These are phyloP conservation scores for Emericellopsis cladophorae DNA, from an alignment of 2,329 filamentous ascomycete species.

Conservation along the genomic window DNA sequence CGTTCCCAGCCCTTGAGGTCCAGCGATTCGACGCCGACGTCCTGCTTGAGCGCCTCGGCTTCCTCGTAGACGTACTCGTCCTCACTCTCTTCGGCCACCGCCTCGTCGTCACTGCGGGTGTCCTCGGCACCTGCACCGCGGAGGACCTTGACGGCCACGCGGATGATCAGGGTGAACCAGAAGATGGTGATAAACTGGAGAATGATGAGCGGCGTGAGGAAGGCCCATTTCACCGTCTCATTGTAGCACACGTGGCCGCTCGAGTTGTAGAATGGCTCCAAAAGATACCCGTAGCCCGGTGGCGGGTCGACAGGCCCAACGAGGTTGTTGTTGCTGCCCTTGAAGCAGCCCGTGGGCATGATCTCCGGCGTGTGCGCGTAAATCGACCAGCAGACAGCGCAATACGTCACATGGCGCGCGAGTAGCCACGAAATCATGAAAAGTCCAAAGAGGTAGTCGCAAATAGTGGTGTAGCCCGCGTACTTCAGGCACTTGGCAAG, in stretches of 20 bases:
- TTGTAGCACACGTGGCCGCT: constrained; percentile 73
- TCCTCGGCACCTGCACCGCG: constrained; percentile 72
- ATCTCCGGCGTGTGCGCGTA: constrained; percentile 50
- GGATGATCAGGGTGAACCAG: constrained; percentile 85
- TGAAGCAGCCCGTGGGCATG: constrained; percentile 62
- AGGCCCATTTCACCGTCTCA: constrained; percentile 58
- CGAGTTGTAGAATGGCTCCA: constrained; percentile 62
- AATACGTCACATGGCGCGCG: constrained; percentile 71
- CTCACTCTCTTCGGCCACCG: constrained; percentile 52
- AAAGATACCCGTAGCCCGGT: constrained; percentile 44
- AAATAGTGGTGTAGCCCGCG: constrained; percentile 58
- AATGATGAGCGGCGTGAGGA: constrained; percentile 63
- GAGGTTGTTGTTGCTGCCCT: constrained; percentile 40
- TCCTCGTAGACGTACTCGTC: constrained; percentile 41
- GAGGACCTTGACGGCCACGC: constrained; percentile 70
- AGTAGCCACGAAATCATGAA: constrained; percentile 82
- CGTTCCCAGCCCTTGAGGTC: constrained; percentile 54
- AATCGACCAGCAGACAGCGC: constrained; percentile 71
- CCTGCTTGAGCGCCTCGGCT: constrained; percentile 52
- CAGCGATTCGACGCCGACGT: constrained; percentile 62
- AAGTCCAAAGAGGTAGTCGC: constrained; percentile 71
- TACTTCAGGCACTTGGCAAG: constrained; percentile 92
- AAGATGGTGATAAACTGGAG: constrained; percentile 70
- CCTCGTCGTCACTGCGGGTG: constrained; percentile 76
- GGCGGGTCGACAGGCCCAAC: constrained; percentile 38